Conservation (phyloP, 441 rosid genomes). For the Bruguiera hainesii region DNA sequence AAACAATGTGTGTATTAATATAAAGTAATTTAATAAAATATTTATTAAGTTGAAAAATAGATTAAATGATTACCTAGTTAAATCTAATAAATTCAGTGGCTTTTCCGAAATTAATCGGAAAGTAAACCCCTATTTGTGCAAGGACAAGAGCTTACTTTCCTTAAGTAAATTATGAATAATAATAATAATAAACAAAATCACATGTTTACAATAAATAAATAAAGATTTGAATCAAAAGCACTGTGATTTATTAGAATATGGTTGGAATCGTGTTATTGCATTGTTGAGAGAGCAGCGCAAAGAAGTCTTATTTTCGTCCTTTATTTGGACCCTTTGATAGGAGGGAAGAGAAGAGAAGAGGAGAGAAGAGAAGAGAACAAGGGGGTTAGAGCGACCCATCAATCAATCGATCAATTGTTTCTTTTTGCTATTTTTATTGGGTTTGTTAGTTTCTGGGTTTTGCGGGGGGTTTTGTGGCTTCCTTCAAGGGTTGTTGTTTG, state of each 20-base stretch:
- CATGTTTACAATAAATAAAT: not conserved
- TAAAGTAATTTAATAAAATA: too few species aligned
- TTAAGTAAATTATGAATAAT: not conserved
- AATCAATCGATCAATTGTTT: not conserved
- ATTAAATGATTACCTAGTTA: too few species aligned
- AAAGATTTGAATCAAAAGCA: not conserved
- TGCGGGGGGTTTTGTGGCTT: not conserved
- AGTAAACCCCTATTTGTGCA: too few species aligned
- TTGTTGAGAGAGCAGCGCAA: too few species aligned
- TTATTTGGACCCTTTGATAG: conserved; percentile 31
- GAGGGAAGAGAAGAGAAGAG: not conserved
- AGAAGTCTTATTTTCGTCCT: too few species aligned
- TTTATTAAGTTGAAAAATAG: too few species aligned
- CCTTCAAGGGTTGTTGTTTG: not conserved
- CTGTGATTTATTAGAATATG: too few species aligned
- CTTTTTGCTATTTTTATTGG: not conserved
- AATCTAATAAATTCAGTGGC: not conserved
- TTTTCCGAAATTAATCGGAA: not conserved
- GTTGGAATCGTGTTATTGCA: not conserved
- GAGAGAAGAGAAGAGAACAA: too few species aligned
- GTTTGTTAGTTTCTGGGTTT: not conserved
- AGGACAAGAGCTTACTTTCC: not conserved
- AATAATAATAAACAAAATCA: too few species aligned
- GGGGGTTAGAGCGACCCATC: too few species aligned
- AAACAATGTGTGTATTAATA: too few species aligned